Percentiles rank a stretch among this genome's conserved stretches.
phyloP scores from a whole-genome alignment of 352 stramenopile genomes.

The Pythium myriotylum region DNA sequence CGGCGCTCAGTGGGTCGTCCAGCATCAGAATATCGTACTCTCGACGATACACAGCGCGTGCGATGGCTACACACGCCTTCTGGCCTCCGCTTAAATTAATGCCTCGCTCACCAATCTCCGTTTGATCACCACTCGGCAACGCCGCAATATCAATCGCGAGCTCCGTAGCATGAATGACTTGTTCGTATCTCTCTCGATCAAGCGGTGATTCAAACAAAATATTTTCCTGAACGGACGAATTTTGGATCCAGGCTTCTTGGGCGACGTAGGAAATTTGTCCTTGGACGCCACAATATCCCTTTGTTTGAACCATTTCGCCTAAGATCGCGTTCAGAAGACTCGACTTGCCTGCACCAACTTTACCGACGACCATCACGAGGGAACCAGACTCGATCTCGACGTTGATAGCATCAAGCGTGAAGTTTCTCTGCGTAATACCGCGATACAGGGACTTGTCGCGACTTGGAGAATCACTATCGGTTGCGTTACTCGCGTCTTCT shows the following conservation, averaged over 20 bases:
- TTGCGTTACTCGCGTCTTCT: background rate
- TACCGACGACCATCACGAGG: conserved; percentile 53
- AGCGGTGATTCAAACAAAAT: conserved; percentile 40
- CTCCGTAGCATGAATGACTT: conserved; percentile 59
- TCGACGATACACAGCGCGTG: conserved; percentile 34
- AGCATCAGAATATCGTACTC: conserved; percentile 45
- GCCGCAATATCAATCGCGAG: conserved; percentile 69
- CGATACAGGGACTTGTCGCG: background rate
- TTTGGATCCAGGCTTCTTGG: conserved; percentile 46
- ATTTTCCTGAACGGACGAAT: conserved; percentile 37
- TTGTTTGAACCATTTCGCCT: conserved; percentile 38
- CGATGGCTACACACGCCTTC: conserved; percentile 38
- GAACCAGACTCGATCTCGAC: conserved; percentile 62
- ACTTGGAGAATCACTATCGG: background rate
- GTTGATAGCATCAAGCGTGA: conserved; percentile 38
- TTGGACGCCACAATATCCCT: conserved; percentile 23
- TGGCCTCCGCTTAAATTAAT: conserved; percentile 44
- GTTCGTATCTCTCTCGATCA: conserved; percentile 29
- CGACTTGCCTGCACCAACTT: conserved; percentile 45
- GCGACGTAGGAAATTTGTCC: conserved; percentile 35
- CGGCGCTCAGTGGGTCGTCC: conserved; percentile 45
- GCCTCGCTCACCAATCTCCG: conserved; percentile 60
- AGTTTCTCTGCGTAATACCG: conserved; percentile 23
- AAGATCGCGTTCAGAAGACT: conserved; percentile 45
- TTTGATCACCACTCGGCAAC: conserved; percentile 75